Evolutionary conservation across 257 asterid genomes (phyloP).

Genomic region (Cynanchum wilfordii): DNA sequence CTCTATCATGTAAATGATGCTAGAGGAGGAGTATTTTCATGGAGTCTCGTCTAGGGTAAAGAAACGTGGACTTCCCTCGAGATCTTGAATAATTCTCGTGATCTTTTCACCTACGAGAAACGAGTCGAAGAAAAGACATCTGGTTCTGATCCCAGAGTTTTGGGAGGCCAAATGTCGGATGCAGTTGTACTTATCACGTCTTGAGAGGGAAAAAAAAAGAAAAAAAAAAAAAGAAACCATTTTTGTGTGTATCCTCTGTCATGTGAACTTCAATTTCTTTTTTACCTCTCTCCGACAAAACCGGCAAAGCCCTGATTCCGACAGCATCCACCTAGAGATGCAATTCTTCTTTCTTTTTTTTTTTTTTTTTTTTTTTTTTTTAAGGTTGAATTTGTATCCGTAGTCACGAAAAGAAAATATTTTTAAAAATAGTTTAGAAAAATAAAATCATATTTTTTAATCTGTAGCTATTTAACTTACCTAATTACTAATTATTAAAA

Average conservation of each 20-base stretch:
- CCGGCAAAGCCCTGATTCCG: too few relatives aligned
- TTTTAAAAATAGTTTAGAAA: too few relatives aligned
- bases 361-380: too few relatives aligned
- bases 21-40: conserved; percentile 12
- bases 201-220: neutral
- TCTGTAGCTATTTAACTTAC: too few relatives aligned
- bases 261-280: neutral
- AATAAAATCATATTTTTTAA: too few relatives aligned
- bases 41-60: conserved; percentile 1
- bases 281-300: too few relatives aligned
- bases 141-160: neutral
- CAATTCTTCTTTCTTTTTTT: too few relatives aligned
- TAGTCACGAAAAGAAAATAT: too few relatives aligned
- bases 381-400: too few relatives aligned
- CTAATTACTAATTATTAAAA: too few relatives aligned
- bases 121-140: neutral
- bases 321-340: too few relatives aligned
- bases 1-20: neutral
- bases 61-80: conserved; percentile 8
- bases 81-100: neutral
- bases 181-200: neutral
- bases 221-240: too few relatives aligned
- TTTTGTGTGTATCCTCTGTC: neutral
- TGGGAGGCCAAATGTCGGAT: conserved; percentile 2
- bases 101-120: neutral